A percentile compares a stretch with the other conserved stretches of the same genome.
Evolutionary conservation across 208 protist species (phyloP).

Genomic region (Porcisia deanei): DNA sequence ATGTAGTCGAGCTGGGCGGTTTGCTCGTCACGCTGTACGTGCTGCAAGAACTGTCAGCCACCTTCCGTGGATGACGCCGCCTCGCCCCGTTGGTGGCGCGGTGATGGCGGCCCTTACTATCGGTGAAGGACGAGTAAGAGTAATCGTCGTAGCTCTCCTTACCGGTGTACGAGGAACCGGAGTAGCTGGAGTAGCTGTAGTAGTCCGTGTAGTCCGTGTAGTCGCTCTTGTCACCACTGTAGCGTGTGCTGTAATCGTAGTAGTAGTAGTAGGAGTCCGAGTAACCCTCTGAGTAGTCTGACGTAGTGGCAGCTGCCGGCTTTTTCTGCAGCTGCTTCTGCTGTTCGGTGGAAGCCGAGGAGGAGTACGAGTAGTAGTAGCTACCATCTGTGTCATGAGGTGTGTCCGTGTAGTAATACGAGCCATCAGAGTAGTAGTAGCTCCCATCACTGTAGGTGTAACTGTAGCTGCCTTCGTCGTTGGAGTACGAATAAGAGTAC

Average conservation of each 20-base stretch:
- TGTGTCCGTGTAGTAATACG: constrained; percentile 8
- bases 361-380: constrained; percentile 32
- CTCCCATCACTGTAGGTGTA: constrained; percentile 5
- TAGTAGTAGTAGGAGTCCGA: constrained; percentile 21
- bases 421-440: constrained; percentile 27
- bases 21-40: constrained; percentile 25
- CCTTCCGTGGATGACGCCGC: not conserved
- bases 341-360: not conserved
- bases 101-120: constrained; percentile 10
- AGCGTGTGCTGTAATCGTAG: constrained; percentile 4
- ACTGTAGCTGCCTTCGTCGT: constrained; percentile 4
- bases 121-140: constrained; percentile 23
- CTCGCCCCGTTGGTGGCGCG: not conserved
- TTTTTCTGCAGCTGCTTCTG: not conserved
- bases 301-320: not conserved
- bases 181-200: constrained; percentile 9
- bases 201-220: constrained; percentile 13
- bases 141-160: constrained; percentile 10
- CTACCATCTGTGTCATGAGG: constrained; percentile 1
- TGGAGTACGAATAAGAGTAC: constrained; percentile 37
- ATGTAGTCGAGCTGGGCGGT: constrained; percentile 32
- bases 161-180: constrained; percentile 16
- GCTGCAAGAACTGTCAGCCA: constrained; percentile 1
- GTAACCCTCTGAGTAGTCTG: constrained; percentile 11
- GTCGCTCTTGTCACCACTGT: constrained; percentile 7